phyloP scores from a whole-genome alignment of 148 eudicot species.

The Chenopodium berlandieri region DNA sequence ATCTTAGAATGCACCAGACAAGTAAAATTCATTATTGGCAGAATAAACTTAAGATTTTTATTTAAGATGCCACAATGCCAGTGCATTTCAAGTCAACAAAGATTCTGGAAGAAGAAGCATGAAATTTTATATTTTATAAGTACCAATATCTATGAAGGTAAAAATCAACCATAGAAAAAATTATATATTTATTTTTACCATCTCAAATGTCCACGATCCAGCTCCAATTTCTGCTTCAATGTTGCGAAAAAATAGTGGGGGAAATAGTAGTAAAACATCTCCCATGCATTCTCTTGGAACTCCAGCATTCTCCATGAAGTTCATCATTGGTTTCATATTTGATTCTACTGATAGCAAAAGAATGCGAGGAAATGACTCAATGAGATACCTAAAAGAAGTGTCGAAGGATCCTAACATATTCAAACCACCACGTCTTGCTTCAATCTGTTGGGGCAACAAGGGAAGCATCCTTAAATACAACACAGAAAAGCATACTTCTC shows the following conservation, averaged over 20 bases:
- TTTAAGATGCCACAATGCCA: too few species aligned
- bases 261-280: slow-evolving; percentile 59
- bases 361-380: slow-evolving; percentile 87
- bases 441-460: slow-evolving; percentile 44
- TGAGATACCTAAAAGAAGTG: slow-evolving; percentile 58
- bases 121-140: too few species aligned
- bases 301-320: slow-evolving; percentile 58
- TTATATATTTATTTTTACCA: slow-evolving; percentile 37
- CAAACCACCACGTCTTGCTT: slow-evolving; percentile 93
- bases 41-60: too few species aligned
- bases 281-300: slow-evolving; percentile 49
- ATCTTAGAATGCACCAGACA: too few species aligned
- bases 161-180: not conserved
- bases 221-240: slow-evolving; percentile 48
- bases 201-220: slow-evolving; percentile 43
- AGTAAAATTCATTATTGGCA: too few species aligned
- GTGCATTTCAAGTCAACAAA: too few species aligned
- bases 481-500: too few species aligned
- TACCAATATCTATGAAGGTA: not conserved
- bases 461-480: not conserved
- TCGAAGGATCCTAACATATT: slow-evolving; percentile 54
- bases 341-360: slow-evolving; percentile 62
- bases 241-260: slow-evolving; percentile 62
- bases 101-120: too few species aligned
- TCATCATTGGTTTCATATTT: slow-evolving; percentile 41